Conservation (phyloP, 1,284 basidiomycete species). For the Agaricales sp. region DNA sequence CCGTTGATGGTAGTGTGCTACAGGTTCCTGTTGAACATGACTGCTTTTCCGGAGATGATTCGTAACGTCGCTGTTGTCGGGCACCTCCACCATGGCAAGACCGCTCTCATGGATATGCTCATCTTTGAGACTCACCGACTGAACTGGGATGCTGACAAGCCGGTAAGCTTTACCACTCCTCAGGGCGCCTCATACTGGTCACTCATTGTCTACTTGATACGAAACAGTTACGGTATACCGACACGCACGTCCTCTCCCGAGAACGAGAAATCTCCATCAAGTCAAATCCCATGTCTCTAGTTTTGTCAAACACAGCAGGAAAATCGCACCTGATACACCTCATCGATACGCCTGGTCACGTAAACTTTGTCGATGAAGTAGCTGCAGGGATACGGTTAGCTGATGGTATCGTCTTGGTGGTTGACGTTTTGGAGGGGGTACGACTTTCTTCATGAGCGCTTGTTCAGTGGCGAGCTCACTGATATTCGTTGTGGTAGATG, state of each 20-base stretch:
- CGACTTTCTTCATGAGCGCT: slow-evolving; percentile 18
- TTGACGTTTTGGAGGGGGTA: slow-evolving; percentile 93
- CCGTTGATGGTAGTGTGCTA: slow-evolving; percentile 9
- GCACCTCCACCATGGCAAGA: slow-evolving; percentile 97
- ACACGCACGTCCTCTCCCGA: slow-evolving; percentile 86
- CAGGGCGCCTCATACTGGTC: slow-evolving; percentile 1
- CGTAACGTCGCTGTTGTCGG: slow-evolving; percentile 93
- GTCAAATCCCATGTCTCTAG: slow-evolving; percentile 91
- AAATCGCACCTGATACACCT: slow-evolving; percentile 93
- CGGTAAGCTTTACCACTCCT: slow-evolving; percentile 41
- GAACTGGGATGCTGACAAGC: slow-evolving; percentile 83
- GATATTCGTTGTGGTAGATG: slow-evolving; percentile 33
- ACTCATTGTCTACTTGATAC: slow-evolving; percentile 11
- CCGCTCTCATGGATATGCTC: slow-evolving; percentile 93
- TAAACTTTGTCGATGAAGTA: slow-evolving; percentile 97
- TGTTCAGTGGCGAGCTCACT: slow-evolving; percentile 9
- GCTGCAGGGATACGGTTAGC: slow-evolving; percentile 79
- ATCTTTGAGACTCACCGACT: slow-evolving; percentile 95
- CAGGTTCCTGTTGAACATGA: slow-evolving; percentile 90
- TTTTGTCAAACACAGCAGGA: slow-evolving; percentile 79
- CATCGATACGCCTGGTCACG: slow-evolving; percentile 96
- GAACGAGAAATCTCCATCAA: slow-evolving; percentile 92
- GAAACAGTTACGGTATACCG: slow-evolving; percentile 87
- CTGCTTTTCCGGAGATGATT: slow-evolving; percentile 89
- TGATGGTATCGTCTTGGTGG: slow-evolving; percentile 93